Percentiles rank a stretch among this genome's conserved stretches.
Evolutionary conservation across 352 stramenopile species (phyloP).

Genomic region (Lagenidium giganteum): DNA sequence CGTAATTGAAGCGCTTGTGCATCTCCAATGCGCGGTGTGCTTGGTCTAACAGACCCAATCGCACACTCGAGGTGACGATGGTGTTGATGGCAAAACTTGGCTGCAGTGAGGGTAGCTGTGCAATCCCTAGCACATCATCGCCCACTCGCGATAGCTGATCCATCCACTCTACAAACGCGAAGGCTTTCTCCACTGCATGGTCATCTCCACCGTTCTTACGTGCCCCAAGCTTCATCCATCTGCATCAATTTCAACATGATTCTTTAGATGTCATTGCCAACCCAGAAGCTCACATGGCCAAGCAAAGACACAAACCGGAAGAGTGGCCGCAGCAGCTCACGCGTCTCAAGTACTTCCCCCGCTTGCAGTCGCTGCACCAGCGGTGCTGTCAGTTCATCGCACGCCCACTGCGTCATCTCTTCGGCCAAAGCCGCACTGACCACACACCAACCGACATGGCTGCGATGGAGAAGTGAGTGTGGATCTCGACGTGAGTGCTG

Average conservation of each 20-base stretch:
- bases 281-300: neutral
- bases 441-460: no score
- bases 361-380: slow-evolving; percentile 24
- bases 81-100: slow-evolving; percentile 71
- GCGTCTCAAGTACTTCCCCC: slow-evolving; percentile 35
- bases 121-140: slow-evolving; percentile 33
- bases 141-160: slow-evolving; percentile 41
- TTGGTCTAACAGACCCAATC: slow-evolving; percentile 36
- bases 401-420: no score
- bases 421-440: no score
- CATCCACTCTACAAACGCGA: slow-evolving; percentile 64
- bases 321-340: slow-evolving; percentile 53
- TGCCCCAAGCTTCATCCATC: slow-evolving; percentile 61
- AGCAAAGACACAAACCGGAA: slow-evolving; percentile 26
- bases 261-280: no score
- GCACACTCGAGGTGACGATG: slow-evolving; percentile 65
- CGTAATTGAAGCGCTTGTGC: slow-evolving; percentile 37
- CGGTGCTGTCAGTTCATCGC: slow-evolving; percentile 16
- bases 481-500: no score
- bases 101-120: slow-evolving; percentile 32
- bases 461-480: no score
- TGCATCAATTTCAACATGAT: neutral
- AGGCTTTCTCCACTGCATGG: slow-evolving; percentile 49
- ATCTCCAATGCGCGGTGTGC: slow-evolving; percentile 55
- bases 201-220: slow-evolving; percentile 55